A percentile compares a stretch with the other conserved stretches of the same genome.
Conservation (phyloP, 2,329 filamentous ascomycete genomes). For the Tolypocladium inflatum region DNA sequence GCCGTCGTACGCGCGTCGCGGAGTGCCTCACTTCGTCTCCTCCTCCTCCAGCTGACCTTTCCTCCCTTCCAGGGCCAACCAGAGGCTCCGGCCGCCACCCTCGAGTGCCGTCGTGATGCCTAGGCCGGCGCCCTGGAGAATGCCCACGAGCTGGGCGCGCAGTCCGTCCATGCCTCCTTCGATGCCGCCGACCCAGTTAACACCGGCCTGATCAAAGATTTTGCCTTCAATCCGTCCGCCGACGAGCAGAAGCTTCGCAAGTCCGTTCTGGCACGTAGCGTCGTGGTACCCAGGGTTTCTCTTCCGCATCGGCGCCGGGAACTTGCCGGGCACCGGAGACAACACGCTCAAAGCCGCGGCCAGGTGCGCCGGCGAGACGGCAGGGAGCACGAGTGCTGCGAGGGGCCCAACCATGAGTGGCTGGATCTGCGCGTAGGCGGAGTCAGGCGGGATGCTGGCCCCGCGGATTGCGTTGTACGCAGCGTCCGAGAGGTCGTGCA, state of each 20-base stretch:
- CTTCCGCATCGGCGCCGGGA: slow-evolving; percentile 68
- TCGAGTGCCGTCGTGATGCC: slow-evolving; percentile 72
- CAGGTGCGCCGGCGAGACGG: slow-evolving; percentile 74
- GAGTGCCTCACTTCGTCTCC: background rate
- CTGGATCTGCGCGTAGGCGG: slow-evolving; percentile 50
- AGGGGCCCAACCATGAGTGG: slow-evolving; percentile 75
- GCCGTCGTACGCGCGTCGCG: background rate
- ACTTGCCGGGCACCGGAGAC: slow-evolving; percentile 58
- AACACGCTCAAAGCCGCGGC: slow-evolving; percentile 73
- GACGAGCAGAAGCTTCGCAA: slow-evolving; percentile 80
- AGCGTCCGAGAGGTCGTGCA: slow-evolving; percentile 43
- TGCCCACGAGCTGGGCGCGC: slow-evolving; percentile 67
- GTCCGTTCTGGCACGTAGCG: slow-evolving; percentile 62
- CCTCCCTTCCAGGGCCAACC: slow-evolving; percentile 79
- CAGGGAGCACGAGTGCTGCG: slow-evolving; percentile 70
- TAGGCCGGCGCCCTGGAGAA: slow-evolving; percentile 73
- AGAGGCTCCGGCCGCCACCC: slow-evolving; percentile 70
- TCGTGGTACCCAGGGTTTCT: slow-evolving; percentile 78
- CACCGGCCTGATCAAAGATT: slow-evolving; percentile 67
- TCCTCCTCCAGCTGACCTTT: slow-evolving; percentile 67
- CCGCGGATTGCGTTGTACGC: slow-evolving; percentile 40
- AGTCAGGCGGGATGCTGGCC: slow-evolving; percentile 23
- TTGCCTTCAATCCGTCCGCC: slow-evolving; percentile 81
- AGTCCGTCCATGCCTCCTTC: slow-evolving; percentile 73
- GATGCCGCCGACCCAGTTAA: slow-evolving; percentile 61